Base-by-base conservation (phyloP, 2,329 filamentous ascomycete species). In the Rutstroemia sp. region DNA sequence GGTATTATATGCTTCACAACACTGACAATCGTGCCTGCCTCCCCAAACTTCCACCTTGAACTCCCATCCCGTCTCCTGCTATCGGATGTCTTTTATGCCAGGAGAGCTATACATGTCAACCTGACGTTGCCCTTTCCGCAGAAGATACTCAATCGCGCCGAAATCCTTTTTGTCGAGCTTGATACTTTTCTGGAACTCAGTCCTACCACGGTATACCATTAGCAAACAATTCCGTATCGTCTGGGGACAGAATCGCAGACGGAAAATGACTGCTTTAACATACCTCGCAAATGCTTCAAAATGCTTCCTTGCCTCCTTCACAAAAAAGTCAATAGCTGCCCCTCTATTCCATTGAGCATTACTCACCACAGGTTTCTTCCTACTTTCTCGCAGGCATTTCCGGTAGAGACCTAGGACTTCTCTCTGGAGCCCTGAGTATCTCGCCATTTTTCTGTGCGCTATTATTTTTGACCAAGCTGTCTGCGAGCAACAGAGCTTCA, bases 351-450 rank as follows among this genome's bases (percentile, higher is more conserved):
- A 60, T 47, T 23, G 19, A 2, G 10, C 19, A 12, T 23, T 16
- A 67, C 78, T 66, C 71, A 92, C 90, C 65, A 74, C 70, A 50
- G 92, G 90, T 71, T 99, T 97, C 67, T 85, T 86, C 59, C 86
- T 82, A 58, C 87, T 85, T 67, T 88, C 89, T 58, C 92, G 83
- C 25, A 99, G 76, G 67, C 92, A 97, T 69, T 84, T 82, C 58
- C 92, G 85, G 71, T 97, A 99, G 14, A 99, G 81, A 37, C 84
- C 79, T 52, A 97, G 72, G 3, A 96, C 92, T 67, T 96, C 90
- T 66, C 82, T 86, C 70, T 97, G 92, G n/a, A 97, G 77, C 38
- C 94, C 94, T 7, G 92, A 95, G 25, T 92, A 76, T 65, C 83
- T 79, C 75, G 23, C 52, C 52, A 55, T 55, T 1, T 1, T 21